phyloP scores from a whole-genome alignment of 345 rosid species.

The Syzygium aromaticum region DNA sequence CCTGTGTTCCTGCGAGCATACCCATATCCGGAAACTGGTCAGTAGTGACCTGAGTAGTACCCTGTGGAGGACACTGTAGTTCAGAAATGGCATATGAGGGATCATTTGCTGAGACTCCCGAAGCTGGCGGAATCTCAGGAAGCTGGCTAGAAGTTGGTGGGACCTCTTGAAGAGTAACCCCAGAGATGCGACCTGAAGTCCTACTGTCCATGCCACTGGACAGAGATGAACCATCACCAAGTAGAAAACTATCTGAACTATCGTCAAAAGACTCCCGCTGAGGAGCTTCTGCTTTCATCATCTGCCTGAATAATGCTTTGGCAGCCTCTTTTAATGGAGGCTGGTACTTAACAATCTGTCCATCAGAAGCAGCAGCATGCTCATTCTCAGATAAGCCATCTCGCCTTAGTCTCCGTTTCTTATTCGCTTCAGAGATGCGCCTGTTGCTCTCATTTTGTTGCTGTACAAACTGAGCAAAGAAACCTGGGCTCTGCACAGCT shows the following conservation, averaged over 20 bases:
- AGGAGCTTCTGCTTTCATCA: constrained; percentile 50
- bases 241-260: constrained; percentile 38
- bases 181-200: constrained; percentile 37
- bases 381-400: constrained; percentile 53
- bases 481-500: constrained; percentile 92
- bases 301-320: constrained; percentile 57
- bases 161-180: constrained; percentile 79
- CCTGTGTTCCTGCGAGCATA: constrained; percentile 20
- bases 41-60: constrained; percentile 21
- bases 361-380: constrained; percentile 41
- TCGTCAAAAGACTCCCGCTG: constrained; percentile 38
- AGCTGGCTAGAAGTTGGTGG: constrained; percentile 42
- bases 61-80: constrained; percentile 24
- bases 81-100: constrained; percentile 34
- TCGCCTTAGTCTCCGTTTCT: constrained; percentile 79
- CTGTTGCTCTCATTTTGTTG: constrained; percentile 82
- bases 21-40: constrained; percentile 28
- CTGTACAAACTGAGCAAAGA: constrained; percentile 92
- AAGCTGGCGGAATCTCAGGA: constrained; percentile 3
- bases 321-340: constrained; percentile 74
- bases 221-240: constrained; percentile 33
- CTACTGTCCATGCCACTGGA: constrained; percentile 36
- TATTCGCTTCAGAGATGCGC: constrained; percentile 67
- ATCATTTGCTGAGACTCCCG: neutral
- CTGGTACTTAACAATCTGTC: constrained; percentile 88